Evolutionary conservation across 73 alveolate species (phyloP), one percentile per base, ranked within the genome.

Genomic region (Urostyla sp.): DNA sequence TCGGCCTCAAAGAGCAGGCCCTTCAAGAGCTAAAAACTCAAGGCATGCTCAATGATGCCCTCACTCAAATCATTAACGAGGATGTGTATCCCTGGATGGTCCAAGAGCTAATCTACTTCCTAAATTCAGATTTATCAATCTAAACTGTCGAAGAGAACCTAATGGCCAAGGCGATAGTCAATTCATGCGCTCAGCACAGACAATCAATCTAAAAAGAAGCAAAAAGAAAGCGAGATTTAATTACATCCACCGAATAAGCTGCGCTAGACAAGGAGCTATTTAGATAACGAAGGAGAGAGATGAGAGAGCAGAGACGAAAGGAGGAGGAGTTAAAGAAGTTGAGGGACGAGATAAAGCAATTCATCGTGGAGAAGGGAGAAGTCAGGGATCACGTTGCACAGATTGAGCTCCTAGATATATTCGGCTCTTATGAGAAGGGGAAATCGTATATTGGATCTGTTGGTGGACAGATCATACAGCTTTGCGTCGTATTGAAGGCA

Each of bases 1-100:
- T 54, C 2, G 67, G 76, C 35, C 74, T 85, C 3, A 69, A 61
- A 36, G 35, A 23, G 26, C 44, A 51, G 32, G 56, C 80, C 16
- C 53, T 85, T 20, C 30, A 55, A 10, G 80, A 67, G 18, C 88
- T 85, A 18, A 59, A 61, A 23, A 89, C 75, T 50, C 77, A 85
- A 43, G 93, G 93, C 20, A 66, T 80, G 52, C 59, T 85, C 10
- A 69, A 31, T 8, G 89, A 85, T 18, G 82, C 93, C 16, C 58
- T 74, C 5, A 61, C 35, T 13, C 35, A 37, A 20, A 46, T 76
- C 15, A 69, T 85, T 32, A 57, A 60, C 28, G 93, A 85, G 38
- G 75, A 76, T 27, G 81, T 75, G n/a, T 61, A 75, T 60, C 93
- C 93, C 1, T 85, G 93, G 93, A 30, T 85, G 52, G 45, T 43